Evolutionary conservation across 352 stramenopile genomes (phyloP), one percentile per base, ranked within the genome.

Genomic region (Globisporangium nagaii): DNA sequence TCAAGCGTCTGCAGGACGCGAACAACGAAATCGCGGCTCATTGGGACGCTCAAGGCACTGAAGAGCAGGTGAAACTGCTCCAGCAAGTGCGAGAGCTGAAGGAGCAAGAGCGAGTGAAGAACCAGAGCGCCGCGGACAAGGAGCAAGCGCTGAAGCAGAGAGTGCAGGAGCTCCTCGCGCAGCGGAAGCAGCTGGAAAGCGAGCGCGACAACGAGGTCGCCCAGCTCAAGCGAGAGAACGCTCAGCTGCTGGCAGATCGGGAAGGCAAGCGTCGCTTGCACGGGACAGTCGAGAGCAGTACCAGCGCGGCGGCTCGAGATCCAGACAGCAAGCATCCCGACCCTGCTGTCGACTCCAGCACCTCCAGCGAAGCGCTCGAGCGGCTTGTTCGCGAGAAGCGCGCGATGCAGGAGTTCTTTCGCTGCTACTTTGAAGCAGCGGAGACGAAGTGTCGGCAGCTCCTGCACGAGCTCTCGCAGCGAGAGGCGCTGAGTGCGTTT

Each of bases 381-480:
- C 20, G 25, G 6, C 59, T 75, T 25, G 43, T 72, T 9, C 60
- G 58, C 25, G 77, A 84, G 39, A 88, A 82, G 58, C 59, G 69
- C 22, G 59, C 63, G 19, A 46, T 86, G 13, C 58, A 79, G 43
- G 60, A 69, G 22, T 86, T 86, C 24, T 48, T 88, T 9, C 63
- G 63, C 20, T 72, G 53, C 5, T 86, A 84, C 43, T 75, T 70
- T 48, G 40, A 58, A 44, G 53, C 54, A 4, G 73, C 75, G 3
- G 78, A 88, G 66, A 67, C 49, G 1, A 84, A 86, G 28, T 84
- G 73, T 56, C 60, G 53, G 1, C 39, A 62, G 37, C 42, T 86
- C 32, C 42, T 66, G 12, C 55, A 58, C 1, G 45, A 63, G 32
- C 41, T 86, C 30, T 43, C 62, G 3, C 35, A 68, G 40, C 68